Evolutionary conservation across 306 rosid species (phyloP).

Genomic region (Mimosa pudica): DNA sequence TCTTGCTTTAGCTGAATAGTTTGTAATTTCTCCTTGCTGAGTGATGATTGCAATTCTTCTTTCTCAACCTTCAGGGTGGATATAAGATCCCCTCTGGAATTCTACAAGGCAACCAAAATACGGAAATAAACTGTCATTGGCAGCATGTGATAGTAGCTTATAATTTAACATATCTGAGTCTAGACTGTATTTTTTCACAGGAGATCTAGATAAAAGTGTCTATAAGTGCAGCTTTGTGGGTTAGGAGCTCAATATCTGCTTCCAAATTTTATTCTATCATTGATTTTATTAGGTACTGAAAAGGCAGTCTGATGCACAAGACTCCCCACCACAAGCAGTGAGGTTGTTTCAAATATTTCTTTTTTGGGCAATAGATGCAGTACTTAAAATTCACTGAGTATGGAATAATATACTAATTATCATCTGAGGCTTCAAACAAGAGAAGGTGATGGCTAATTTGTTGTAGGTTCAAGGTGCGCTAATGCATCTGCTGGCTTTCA

Average conservation of each 20-base stretch:
- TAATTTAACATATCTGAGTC: slow-evolving; percentile 21
- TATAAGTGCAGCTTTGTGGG: neutral
- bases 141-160: slow-evolving; percentile 20
- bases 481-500: too few species aligned
- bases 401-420: too few species aligned
- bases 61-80: slow-evolving; percentile 72
- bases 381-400: too few species aligned
- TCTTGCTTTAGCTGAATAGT: slow-evolving; percentile 77
- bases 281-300: neutral
- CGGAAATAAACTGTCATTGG: slow-evolving; percentile 17
- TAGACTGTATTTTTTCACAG: slow-evolving; percentile 1
- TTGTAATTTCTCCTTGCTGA: slow-evolving; percentile 65
- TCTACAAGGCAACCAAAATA: slow-evolving; percentile 47
- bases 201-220: slow-evolving; percentile 12
- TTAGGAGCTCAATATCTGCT: slow-evolving; percentile 31
- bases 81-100: slow-evolving; percentile 51
- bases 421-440: too few species aligned
- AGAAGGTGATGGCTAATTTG: too few species aligned
- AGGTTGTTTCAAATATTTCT: too few species aligned
- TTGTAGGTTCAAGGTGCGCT: too few species aligned
- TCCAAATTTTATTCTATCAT: slow-evolving; percentile 11
- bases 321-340: too few species aligned
- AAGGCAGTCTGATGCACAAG: too few species aligned
- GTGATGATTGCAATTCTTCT: slow-evolving; percentile 74
- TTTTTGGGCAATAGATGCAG: too few species aligned